A percentile compares a stretch with the other conserved stretches of the same genome.
These are phyloP conservation scores for Coccomyxa sp. DNA, from an alignment of 139 green algal genomes.

Conservation along the genomic window DNA sequence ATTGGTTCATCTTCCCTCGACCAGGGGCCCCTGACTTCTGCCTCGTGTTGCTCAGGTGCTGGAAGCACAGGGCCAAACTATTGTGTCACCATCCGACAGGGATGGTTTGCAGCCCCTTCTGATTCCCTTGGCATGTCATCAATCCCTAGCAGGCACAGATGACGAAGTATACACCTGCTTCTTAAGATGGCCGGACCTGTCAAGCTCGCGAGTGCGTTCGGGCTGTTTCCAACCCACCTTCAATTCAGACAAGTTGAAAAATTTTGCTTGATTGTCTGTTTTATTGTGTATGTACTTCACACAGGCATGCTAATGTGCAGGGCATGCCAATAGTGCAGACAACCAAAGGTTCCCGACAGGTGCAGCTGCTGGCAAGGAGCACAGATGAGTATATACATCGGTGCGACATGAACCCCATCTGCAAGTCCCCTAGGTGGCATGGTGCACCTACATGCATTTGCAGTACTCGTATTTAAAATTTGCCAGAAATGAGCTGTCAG, in stretches of 20 bases:
- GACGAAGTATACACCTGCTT: no score
- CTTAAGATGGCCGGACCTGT: no score
- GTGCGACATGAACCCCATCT: constrained; percentile 14
- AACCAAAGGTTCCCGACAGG: background rate
- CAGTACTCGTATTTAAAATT: background rate
- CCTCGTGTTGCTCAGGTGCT: constrained; percentile 42
- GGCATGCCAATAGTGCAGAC: constrained; percentile 17
- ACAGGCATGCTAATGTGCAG: constrained; percentile 1
- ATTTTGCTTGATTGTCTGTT: no score
- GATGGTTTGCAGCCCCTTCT: constrained; percentile 65
- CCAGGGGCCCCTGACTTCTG: background rate
- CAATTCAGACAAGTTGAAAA: no score
- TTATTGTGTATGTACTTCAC: no score
- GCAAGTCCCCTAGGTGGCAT: background rate
- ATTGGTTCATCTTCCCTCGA: no score
- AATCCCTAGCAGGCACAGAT: background rate
- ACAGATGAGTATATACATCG: constrained; percentile 71
- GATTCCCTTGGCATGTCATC: constrained; percentile 46
- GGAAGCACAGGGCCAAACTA: constrained; percentile 43
- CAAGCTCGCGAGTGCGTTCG: no score
- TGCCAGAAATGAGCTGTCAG: background rate
- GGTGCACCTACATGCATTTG: background rate
- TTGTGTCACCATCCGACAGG: constrained; percentile 51
- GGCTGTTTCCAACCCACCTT: no score
- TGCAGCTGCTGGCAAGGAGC: constrained; percentile 59